Conservation (phyloP, 2,329 filamentous ascomycete species). For the Fusarium sp. region DNA sequence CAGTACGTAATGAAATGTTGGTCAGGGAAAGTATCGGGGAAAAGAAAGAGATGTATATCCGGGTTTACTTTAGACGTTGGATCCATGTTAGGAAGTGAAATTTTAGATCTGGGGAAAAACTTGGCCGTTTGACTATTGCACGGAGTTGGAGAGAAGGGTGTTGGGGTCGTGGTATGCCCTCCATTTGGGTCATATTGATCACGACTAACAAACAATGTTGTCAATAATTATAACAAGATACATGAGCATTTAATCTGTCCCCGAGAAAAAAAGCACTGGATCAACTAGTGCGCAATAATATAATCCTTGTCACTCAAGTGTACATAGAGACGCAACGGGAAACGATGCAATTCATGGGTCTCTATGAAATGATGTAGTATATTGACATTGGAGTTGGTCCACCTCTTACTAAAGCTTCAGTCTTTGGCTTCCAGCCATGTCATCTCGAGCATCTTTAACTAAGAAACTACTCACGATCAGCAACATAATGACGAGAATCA, state of each 20-base stretch:
- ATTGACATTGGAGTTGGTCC: background rate
- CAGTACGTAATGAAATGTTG: background rate
- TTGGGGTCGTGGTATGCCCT: conserved; percentile 17
- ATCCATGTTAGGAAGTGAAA: conserved; percentile 1
- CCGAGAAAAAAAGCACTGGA: background rate
- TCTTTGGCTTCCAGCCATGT: conserved; percentile 76
- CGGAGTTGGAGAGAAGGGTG: conserved; percentile 32
- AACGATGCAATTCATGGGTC: background rate
- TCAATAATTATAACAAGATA: background rate
- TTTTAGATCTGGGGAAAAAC: conserved; percentile 14
- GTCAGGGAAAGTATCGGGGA: background rate
- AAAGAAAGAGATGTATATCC: conserved; percentile 5
- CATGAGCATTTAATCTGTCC: background rate
- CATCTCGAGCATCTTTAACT: conserved; percentile 85
- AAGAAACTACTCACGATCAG: conserved; percentile 75
- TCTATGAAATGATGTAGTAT: conserved; percentile 1
- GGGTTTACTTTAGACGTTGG: conserved; percentile 4
- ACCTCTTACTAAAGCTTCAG: conserved; percentile 69
- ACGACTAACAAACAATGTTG: background rate
- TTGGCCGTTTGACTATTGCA: conserved; percentile 8
- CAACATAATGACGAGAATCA: background rate
- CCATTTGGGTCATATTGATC: background rate
- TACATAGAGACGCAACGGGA: background rate
- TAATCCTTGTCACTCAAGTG: background rate
- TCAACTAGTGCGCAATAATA: background rate